Conservation (phyloP, 805 yeast species). For the Zygoascus ofunaensis region DNA sequence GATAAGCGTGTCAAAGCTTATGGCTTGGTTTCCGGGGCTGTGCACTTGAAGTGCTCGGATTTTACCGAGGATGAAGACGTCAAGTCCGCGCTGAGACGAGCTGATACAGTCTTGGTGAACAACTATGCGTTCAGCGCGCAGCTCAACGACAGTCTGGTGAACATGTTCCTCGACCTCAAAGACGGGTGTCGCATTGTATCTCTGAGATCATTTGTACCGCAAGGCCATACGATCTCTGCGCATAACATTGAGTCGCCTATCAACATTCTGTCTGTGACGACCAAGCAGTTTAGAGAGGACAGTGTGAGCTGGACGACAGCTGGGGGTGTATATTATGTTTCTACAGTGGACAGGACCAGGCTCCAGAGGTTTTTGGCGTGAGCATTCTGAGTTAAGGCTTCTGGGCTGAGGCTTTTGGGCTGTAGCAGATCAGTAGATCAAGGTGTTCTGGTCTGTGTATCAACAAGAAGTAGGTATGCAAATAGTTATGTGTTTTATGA, state of each 20-base stretch:
- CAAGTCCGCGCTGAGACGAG: slow-evolving; percentile 41
- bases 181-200: slow-evolving; percentile 75
- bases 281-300: slow-evolving; percentile 52
- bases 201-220: slow-evolving; percentile 69
- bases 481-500: not conserved
- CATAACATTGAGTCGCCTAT: slow-evolving; percentile 48
- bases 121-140: slow-evolving; percentile 77
- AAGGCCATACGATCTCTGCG: slow-evolving; percentile 54
- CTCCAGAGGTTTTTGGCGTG: slow-evolving; percentile 11
- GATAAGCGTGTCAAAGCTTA: slow-evolving; percentile 47
- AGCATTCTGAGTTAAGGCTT: not conserved
- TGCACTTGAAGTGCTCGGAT: slow-evolving; percentile 56
- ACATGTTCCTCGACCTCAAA: slow-evolving; percentile 51
- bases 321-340: slow-evolving; percentile 68
- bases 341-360: slow-evolving; percentile 45
- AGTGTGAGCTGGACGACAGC: slow-evolving; percentile 85
- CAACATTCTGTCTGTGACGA: slow-evolving; percentile 55
- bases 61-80: slow-evolving; percentile 62
- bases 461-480: too few species aligned
- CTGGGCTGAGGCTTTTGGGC: not conserved
- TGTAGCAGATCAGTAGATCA: too few species aligned
- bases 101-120: slow-evolving; percentile 70
- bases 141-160: slow-evolving; percentile 58
- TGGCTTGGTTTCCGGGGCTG: slow-evolving; percentile 53
- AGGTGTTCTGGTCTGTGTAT: too few species aligned